phyloP scores from a whole-genome alignment of 228 moss, liverwort and hornwort genomes.

The Sphagnum magellanicum region DNA sequence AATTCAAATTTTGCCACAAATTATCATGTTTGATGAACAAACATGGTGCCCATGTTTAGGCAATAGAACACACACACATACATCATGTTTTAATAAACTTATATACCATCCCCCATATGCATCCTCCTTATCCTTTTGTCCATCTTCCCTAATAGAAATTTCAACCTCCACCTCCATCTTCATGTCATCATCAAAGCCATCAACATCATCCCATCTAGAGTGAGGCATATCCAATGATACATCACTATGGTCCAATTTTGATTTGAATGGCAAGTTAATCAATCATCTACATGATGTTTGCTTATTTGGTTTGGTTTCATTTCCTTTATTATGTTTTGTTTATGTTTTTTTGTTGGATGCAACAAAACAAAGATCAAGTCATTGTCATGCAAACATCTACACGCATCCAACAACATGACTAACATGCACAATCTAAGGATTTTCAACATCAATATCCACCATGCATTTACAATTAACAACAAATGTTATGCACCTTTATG shows the following conservation, averaged over 20 bases:
- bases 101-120: slow-evolving; percentile 26
- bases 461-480: background rate
- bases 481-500: slow-evolving; percentile 45
- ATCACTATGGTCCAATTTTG: slow-evolving; percentile 58
- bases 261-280: slow-evolving; percentile 67
- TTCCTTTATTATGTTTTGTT: slow-evolving; percentile 39
- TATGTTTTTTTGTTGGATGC: slow-evolving; percentile 56
- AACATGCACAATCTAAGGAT: background rate
- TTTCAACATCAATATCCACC: no score
- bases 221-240: slow-evolving; percentile 45
- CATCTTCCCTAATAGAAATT: slow-evolving; percentile 66
- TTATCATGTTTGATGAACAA: no score
- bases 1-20: no score
- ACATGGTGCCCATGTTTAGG: no score
- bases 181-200: slow-evolving; percentile 69
- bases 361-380: background rate
- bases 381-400: no score
- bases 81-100: slow-evolving; percentile 48
- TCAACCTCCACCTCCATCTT: slow-evolving; percentile 75
- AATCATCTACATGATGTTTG: slow-evolving; percentile 72
- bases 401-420: background rate
- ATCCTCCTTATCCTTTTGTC: slow-evolving; percentile 55
- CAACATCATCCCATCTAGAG: slow-evolving; percentile 64
- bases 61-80: no score
- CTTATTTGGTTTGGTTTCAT: slow-evolving; percentile 58